phyloP scores from a whole-genome alignment of 345 rosid species.

The Jatropha curcas region DNA sequence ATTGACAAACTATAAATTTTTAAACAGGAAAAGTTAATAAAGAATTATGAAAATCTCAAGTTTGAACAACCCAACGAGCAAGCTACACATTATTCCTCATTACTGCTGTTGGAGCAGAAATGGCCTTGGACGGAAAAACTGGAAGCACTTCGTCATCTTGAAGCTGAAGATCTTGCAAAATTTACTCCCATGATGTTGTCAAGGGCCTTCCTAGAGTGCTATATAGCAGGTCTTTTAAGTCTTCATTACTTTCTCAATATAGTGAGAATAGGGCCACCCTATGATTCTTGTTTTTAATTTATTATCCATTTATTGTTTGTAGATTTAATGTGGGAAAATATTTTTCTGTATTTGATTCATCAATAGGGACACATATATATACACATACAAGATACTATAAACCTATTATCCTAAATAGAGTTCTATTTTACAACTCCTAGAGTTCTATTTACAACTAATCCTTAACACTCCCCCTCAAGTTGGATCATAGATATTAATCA shows the following conservation, averaged over 20 bases:
- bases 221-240: slow-evolving; percentile 57
- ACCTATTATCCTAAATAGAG: no score
- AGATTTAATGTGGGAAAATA: no score
- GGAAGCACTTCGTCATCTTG: slow-evolving; percentile 58
- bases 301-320: no score
- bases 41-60: slow-evolving; percentile 70
- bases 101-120: slow-evolving; percentile 58
- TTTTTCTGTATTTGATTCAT: no score
- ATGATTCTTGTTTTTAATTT: not conserved
- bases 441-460: no score
- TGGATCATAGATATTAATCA: no score
- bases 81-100: slow-evolving; percentile 70
- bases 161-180: slow-evolving; percentile 66
- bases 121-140: slow-evolving; percentile 80
- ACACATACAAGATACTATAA: no score
- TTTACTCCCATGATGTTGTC: slow-evolving; percentile 76
- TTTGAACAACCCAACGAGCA: slow-evolving; percentile 82
- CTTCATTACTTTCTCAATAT: not conserved
- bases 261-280: not conserved
- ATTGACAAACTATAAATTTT: slow-evolving; percentile 4
- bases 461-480: no score
- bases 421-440: no score
- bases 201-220: slow-evolving; percentile 74
- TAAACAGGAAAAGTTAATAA: slow-evolving; percentile 66
- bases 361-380: no score